These are phyloP conservation scores for Pleurotus platypus DNA, from an alignment of 768 basidiomycete genomes.

Conservation along the genomic window DNA sequence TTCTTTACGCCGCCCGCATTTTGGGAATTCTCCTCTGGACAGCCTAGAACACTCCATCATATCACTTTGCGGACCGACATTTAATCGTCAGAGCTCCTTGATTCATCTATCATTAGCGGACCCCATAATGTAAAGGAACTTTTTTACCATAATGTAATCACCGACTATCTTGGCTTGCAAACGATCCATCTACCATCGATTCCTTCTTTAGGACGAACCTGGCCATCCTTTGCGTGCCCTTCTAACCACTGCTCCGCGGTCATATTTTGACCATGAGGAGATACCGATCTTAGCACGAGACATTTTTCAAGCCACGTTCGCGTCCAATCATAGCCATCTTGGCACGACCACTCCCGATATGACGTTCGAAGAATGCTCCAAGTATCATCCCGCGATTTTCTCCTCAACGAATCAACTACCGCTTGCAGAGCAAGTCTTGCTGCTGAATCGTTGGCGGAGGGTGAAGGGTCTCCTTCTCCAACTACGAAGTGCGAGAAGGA, in stretches of 20 bases:
- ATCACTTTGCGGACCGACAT: too few relatives aligned
- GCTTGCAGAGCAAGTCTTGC: conserved; percentile 38
- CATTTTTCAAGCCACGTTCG: conserved; percentile 44
- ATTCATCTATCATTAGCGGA: too few relatives aligned
- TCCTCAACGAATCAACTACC: conserved; percentile 45
- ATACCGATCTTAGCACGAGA: conserved; percentile 38
- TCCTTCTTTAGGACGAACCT: conserved; percentile 56
- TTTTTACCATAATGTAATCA: too few relatives aligned
- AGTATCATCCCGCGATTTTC: conserved; percentile 46
- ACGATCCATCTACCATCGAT: conserved; percentile 58
- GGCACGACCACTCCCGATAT: conserved; percentile 58
- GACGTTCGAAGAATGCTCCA: conserved; percentile 60
- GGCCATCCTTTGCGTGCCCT: conserved; percentile 34
- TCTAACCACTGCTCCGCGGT: conserved; percentile 44
- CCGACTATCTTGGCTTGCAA: conserved; percentile 39
- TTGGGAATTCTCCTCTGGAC: too few relatives aligned
- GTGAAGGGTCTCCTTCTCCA: conserved; percentile 6
- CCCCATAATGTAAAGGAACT: too few relatives aligned
- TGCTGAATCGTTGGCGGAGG: conserved; percentile 18
- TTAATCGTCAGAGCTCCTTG: too few relatives aligned
- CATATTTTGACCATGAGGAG: conserved; percentile 21
- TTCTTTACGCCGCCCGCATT: too few relatives aligned
- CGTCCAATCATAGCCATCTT: conserved; percentile 31
- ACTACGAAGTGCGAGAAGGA: conserved; percentile 14
- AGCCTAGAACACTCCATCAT: too few relatives aligned